These are phyloP conservation scores for Salix arbutifolia DNA, from an alignment of 345 rosid genomes.

Conservation along the genomic window DNA sequence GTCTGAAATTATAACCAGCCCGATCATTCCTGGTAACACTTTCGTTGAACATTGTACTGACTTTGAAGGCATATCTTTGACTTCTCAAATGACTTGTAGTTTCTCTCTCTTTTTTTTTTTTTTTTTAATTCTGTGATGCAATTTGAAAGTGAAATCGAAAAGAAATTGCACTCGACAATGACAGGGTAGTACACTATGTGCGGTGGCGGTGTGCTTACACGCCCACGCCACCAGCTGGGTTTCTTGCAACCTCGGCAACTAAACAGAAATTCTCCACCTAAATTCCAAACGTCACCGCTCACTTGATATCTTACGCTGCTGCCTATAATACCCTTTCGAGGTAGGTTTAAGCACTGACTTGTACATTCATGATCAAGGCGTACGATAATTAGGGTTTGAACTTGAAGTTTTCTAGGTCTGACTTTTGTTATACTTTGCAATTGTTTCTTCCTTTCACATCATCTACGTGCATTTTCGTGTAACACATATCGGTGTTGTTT, in stretches of 20 bases:
- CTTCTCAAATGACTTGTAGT: slow-evolving; percentile 14
- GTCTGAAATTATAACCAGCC: background rate
- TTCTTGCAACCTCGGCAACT: background rate
- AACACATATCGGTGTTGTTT: background rate
- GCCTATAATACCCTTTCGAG: background rate
- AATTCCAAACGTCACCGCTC: background rate
- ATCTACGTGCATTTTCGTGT: background rate
- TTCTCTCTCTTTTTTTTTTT: background rate
- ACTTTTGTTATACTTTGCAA: background rate
- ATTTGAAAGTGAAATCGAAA: background rate
- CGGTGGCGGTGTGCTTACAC: background rate
- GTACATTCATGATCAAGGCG: background rate
- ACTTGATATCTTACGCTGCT: background rate
- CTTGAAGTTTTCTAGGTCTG: background rate
- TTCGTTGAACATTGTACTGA: slow-evolving; percentile 18
- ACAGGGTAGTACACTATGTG: background rate
- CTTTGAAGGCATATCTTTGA: slow-evolving; percentile 21
- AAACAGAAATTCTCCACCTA: background rate
- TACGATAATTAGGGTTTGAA: background rate
- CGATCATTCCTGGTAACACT: background rate
- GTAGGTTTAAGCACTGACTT: slow-evolving; percentile 3
- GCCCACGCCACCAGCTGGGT: background rate
- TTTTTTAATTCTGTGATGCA: background rate
- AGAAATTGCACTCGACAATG: background rate
- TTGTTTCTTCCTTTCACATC: background rate